phyloP scores from a whole-genome alignment of 2,329 filamentous ascomycete genomes.

The Ceratocystis colombiana region DNA sequence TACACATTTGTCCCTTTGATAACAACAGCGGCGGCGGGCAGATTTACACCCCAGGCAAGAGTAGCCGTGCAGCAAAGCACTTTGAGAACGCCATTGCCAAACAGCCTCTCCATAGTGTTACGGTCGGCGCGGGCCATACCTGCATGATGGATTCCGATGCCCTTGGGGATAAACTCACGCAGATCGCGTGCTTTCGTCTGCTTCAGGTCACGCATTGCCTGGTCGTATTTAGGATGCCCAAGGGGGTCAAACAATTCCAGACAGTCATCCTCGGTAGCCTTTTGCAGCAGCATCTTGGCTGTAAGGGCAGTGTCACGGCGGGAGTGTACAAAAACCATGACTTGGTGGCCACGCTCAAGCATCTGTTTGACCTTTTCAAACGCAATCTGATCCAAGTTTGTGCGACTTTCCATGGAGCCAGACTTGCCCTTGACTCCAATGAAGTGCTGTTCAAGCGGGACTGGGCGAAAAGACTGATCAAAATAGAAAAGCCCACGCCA shows the following conservation, averaged over 20 bases:
- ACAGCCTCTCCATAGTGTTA: conserved; percentile 90
- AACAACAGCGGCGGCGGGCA: conserved; percentile 89
- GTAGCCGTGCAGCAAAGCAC: conserved; percentile 98
- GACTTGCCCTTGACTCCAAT: conserved; percentile 90
- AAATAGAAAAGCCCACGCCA: conserved; percentile 93
- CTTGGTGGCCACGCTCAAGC: conserved; percentile 82
- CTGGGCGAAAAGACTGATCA: conserved; percentile 87
- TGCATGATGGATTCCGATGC: conserved; percentile 89
- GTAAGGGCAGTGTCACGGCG: conserved; percentile 87
- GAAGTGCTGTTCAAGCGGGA: conserved; percentile 94
- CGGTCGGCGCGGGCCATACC: conserved; percentile 91
- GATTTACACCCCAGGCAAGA: conserved; percentile 95
- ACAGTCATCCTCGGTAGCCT: conserved; percentile 71
- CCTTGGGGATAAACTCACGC: conserved; percentile 78
- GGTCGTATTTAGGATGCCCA: conserved; percentile 66
- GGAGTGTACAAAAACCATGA: conserved; percentile 99
- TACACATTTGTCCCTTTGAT: conserved; percentile 98
- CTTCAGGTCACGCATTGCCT: conserved; percentile 74
- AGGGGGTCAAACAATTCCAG: conserved; percentile 74
- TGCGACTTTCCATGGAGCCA: conserved; percentile 67
- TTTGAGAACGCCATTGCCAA: conserved; percentile 83
- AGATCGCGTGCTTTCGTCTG: conserved; percentile 76
- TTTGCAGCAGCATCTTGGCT: conserved; percentile 73
- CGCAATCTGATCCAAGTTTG: conserved; percentile 76
- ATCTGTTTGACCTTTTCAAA: conserved; percentile 95